phyloP scores from a whole-genome alignment of 306 rosid genomes.

The Castanea sativa region DNA sequence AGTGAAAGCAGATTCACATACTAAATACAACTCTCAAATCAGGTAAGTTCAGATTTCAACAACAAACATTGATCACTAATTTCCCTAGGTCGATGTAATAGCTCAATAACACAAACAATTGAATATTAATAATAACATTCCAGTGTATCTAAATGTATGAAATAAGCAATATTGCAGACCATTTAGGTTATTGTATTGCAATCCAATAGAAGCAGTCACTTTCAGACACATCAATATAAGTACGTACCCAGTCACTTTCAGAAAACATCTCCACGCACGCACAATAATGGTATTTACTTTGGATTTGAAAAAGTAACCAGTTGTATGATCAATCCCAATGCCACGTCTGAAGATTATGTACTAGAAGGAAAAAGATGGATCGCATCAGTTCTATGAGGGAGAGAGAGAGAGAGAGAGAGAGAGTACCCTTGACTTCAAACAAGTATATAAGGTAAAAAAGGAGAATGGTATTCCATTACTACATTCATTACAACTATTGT shows the following conservation, averaged over 20 bases:
- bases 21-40: not conserved
- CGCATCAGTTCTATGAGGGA: slow-evolving; percentile 24
- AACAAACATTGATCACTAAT: no score
- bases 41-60: no score
- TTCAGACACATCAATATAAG: slow-evolving; percentile 25
- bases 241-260: slow-evolving; percentile 55
- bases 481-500: not conserved
- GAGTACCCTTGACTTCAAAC: slow-evolving; percentile 3
- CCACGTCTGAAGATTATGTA: slow-evolving; percentile 89
- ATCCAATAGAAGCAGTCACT: slow-evolving; percentile 16
- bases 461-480: no score
- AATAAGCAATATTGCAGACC: no score
- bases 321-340: slow-evolving; percentile 77
- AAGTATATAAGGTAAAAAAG: not conserved
- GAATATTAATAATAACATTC: no score
- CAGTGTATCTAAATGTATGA: no score
- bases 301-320: slow-evolving; percentile 80
- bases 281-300: slow-evolving; percentile 84
- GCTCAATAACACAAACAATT: no score
- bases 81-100: no score
- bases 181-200: no score
- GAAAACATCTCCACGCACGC: slow-evolving; percentile 69
- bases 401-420: slow-evolving; percentile 6
- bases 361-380: slow-evolving; percentile 41
- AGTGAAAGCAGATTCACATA: not conserved